Base-by-base conservation (phyloP, 179 eudicot species). In the Corrigiola litoralis region DNA sequence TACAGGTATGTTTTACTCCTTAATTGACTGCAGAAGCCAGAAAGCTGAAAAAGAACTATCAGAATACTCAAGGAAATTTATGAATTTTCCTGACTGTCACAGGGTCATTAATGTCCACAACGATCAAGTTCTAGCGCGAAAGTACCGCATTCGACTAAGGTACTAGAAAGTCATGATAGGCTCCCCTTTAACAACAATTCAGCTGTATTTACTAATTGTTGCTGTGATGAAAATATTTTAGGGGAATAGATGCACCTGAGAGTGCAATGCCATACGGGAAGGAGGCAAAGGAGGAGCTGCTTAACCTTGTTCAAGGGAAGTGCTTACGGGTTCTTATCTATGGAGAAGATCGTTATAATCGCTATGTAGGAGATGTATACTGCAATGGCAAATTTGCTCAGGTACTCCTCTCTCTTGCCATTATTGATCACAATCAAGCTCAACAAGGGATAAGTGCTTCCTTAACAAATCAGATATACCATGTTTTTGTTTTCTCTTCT, bases 181-280 rank as follows among this genome's bases (percentile, higher is more conserved):
- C 49, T 20, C 24, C 11, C 21, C 47, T 64, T 44, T 6, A 24
- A 46, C 12, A 34, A 8, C 46, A 53, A 33, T 24, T 38, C 32
- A 61, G 21, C 28, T 44, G 11, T n/a, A 36, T 33, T 24, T 27
- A 68, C 58, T 52, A 45, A 40, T 4, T 37, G 33, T 50, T 69
- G 33, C 54, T 49, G 66, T 44, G 33, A 49, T n/a, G 34, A 34
- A 48, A 73, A 70, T 63, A 66, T 52, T 65, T 67, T 80, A 90
- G 97, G 79, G 99, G 97, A 61, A 86, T 90, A 34, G 99, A 94
- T 82, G 97, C 99, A 61, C 99, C 99, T 5, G 99, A 94, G 76
- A 68, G 89, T 56, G 17, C 75, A 79, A 94, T 94, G 99, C 96
- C 97, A 6, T 86, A 82, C 16, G 99, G 99, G 24, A 48, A 84